phyloP scores from a whole-genome alignment of 495 filamentous ascomycete genomes.

The Talaromyces nanjingensis region DNA sequence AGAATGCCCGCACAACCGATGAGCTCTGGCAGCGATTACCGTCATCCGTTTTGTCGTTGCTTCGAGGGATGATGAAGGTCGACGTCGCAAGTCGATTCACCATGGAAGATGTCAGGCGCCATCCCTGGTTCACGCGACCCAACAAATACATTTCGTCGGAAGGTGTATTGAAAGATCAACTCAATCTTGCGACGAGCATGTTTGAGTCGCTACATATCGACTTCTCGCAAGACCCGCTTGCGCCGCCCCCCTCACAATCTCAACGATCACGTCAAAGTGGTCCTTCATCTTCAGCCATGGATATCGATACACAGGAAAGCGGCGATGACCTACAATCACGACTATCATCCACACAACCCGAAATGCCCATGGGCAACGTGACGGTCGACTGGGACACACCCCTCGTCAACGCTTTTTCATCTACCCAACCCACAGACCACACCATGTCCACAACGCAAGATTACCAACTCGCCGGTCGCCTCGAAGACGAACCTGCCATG shows the following conservation, averaged over 20 bases:
- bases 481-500: conserved; percentile 86
- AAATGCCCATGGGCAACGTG: conserved; percentile 59
- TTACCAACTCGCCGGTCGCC: conserved; percentile 46
- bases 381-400: conserved; percentile 71
- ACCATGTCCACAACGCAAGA: conserved; percentile 14
- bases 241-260: conserved; percentile 21
- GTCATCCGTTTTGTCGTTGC: conserved; percentile 67
- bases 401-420: conserved; percentile 42
- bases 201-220: conserved; percentile 90
- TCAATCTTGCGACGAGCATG: conserved; percentile 85
- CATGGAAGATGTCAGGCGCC: conserved; percentile 78
- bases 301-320: conserved; percentile 36
- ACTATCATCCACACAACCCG: conserved; percentile 72
- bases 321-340: conserved; percentile 36
- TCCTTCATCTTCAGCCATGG: conserved; percentile 31
- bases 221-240: conserved; percentile 62
- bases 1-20: conserved; percentile 71
- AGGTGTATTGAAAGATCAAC: conserved; percentile 70
- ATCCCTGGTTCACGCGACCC: conserved; percentile 88
- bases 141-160: conserved; percentile 69
- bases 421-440: conserved; percentile 42
- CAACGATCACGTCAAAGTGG: conserved; percentile 27
- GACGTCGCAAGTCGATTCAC: conserved; percentile 71
- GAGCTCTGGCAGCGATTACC: conserved; percentile 82
- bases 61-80: conserved; percentile 89